Base-by-base conservation (phyloP, 2,329 filamentous ascomycete genomes). In the Paecilomyces formosus region DNA sequence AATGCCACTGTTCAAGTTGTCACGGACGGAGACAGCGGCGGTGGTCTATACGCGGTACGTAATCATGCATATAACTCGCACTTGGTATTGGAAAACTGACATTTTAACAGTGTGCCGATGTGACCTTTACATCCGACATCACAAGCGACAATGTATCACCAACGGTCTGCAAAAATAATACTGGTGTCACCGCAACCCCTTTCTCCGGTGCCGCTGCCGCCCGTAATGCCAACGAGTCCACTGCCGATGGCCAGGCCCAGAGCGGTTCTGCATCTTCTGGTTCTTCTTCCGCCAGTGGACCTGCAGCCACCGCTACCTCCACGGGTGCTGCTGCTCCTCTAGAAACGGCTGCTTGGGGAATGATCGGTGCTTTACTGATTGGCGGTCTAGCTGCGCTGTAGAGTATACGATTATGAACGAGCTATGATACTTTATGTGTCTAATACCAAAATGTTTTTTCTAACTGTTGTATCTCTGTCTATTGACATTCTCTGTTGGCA, bases 1-100 rank as follows among this genome's bases (percentile, higher is more conserved):
- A 78, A 82, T 54, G 88, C 82, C 13, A 87, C 84, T 31, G 76
- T 92, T 57, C 88, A 91, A 75, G 84, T 92, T 55, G 81, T 90
- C 35, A 87, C 85, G 3, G 78, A 85, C 53, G 85, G 84, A 28
- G 78, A 82, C 22, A 77, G 76, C 3, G 81, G 79, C 21, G 80
- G 79, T 45, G 85, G 87, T 15, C 75, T 92, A 31, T 92, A 90
- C 74, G 88, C 87, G 73, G 81, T 84, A 71, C 67, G 79, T 66
- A 28, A 50, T 22, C 15, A 52, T 45, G 51, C 12, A 31, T 53
- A 22, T 35, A 49, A 18, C 55, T 30, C 55, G 57, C 51, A 54
- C 55, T 58, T 18, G 15, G n/a, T 22, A 26, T 35, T 33, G 8
- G 21, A 3, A 28, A 31, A 51, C 56, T 13, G 53, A 55, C 56